phyloP scores from a whole-genome alignment of 2,329 filamentous ascomycete species.

The Podosphaera leucotricha region DNA sequence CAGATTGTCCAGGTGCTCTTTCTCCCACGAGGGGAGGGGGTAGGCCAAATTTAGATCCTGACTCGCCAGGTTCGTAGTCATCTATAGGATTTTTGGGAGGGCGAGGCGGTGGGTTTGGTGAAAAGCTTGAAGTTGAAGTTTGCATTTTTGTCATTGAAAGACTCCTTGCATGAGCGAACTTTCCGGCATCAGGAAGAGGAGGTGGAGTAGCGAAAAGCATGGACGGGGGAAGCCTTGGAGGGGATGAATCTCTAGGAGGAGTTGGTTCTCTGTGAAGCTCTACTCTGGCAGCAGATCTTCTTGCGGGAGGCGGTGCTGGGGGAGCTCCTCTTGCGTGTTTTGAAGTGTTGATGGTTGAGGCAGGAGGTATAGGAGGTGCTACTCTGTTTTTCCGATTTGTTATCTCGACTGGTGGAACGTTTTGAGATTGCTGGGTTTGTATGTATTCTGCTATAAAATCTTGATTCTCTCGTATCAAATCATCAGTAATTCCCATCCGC shows the following conservation, averaged over 20 bases:
- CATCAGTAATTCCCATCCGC: constrained; percentile 37
- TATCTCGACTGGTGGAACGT: constrained; percentile 20
- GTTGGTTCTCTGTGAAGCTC: constrained; percentile 25
- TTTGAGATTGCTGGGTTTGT: constrained; percentile 29
- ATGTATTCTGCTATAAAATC: constrained; percentile 45
- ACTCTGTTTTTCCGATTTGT: constrained; percentile 24
- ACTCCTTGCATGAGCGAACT: constrained; percentile 38
- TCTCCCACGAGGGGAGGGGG: constrained; percentile 58
- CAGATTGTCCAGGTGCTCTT: constrained; percentile 30
- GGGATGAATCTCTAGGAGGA: constrained; percentile 49
- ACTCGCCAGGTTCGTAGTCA: constrained; percentile 23
- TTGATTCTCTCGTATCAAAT: constrained; percentile 43
- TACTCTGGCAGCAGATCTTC: constrained; percentile 29
- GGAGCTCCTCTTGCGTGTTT: constrained; percentile 19
- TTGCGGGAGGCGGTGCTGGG: constrained; percentile 35
- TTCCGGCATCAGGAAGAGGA: constrained; percentile 72
- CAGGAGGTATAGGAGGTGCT: constrained; percentile 39
- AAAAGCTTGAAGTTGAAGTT: constrained; percentile 27
- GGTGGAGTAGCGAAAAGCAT: constrained; percentile 66
- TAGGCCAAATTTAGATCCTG: constrained; percentile 40
- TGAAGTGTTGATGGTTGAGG: constrained; percentile 16
- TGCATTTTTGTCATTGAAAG: constrained; percentile 20
- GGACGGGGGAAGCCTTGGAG: constrained; percentile 33
- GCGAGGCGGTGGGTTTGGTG: constrained; percentile 42
- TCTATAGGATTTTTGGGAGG: constrained; percentile 56